A percentile compares a stretch with the other conserved stretches of the same genome.
Conservation (phyloP, 306 rosid species). For the Quercus bicolor region DNA sequence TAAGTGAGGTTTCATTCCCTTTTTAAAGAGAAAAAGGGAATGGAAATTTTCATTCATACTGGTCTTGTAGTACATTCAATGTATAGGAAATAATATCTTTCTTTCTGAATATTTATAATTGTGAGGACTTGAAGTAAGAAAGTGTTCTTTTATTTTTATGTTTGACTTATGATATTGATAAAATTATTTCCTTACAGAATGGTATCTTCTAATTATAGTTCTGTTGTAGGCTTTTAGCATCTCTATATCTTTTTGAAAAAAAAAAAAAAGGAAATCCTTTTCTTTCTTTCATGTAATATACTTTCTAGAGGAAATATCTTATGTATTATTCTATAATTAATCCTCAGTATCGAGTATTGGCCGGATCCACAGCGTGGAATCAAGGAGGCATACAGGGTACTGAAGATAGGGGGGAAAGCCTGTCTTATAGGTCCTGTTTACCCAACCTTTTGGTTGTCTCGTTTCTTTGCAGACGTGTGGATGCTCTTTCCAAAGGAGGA, state of each 20-base stretch:
- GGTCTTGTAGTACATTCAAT: not conserved
- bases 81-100: not conserved
- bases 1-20: too few species aligned
- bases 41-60: too few species aligned
- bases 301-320: not conserved
- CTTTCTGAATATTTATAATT: not conserved
- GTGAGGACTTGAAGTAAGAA: not conserved
- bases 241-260: not conserved
- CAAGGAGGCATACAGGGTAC: slow-evolving; percentile 77
- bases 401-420: slow-evolving; percentile 80
- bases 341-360: slow-evolving; percentile 81
- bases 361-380: slow-evolving; percentile 91
- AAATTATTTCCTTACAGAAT: not conserved
- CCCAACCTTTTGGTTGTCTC: slow-evolving; percentile 80
- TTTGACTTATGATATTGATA: not conserved
- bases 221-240: not conserved
- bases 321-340: not conserved
- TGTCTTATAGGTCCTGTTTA: slow-evolving; percentile 84
- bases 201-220: not conserved
- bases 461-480: slow-evolving; percentile 84
- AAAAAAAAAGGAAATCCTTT: too few species aligned
- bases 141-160: not conserved
- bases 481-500: slow-evolving; percentile 88
- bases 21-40: too few species aligned
- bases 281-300: not conserved